These are phyloP conservation scores for Talaromyces sp. DNA, from an alignment of 2,329 filamentous ascomycete species.

Conservation along the genomic window DNA sequence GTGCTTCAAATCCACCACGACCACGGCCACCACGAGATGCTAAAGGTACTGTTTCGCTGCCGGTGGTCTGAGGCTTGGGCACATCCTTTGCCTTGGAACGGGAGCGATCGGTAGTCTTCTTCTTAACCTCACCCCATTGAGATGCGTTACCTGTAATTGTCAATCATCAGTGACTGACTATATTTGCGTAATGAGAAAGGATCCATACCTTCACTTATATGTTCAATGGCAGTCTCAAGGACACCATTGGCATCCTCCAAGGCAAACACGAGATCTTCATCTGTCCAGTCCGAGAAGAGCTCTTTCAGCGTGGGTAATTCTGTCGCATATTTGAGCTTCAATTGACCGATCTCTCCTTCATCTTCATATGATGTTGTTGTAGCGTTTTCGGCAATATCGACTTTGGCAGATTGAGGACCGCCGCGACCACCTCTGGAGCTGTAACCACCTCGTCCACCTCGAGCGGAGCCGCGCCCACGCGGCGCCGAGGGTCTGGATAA, in stretches of 20 bases:
- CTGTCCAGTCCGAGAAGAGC: constrained; percentile 92
- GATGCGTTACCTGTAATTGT: constrained; percentile 44
- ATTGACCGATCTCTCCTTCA: constrained; percentile 82
- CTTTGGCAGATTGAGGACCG: constrained; percentile 64
- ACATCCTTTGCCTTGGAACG: constrained; percentile 47
- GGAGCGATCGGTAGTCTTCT: constrained; percentile 47
- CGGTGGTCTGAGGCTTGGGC: constrained; percentile 38
- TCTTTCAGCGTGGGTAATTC: constrained; percentile 82
- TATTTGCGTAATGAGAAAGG: background rate
- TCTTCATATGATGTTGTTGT: constrained; percentile 64
- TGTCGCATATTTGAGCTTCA: constrained; percentile 82
- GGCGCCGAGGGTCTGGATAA: constrained; percentile 76
- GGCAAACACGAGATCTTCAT: constrained; percentile 89
- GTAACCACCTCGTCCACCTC: constrained; percentile 77
- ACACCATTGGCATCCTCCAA: constrained; percentile 67
- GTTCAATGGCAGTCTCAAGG: constrained; percentile 48
- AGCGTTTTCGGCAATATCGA: constrained; percentile 63
- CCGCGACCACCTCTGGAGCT: constrained; percentile 67
- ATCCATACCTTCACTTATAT: constrained; percentile 48
- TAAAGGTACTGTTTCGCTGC: constrained; percentile 33
- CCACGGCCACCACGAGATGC: constrained; percentile 43
- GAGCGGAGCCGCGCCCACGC: constrained; percentile 84
- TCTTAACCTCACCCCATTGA: constrained; percentile 53
- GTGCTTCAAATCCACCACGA: constrained; percentile 45
- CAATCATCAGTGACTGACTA: constrained; percentile 8